Percentiles rank a stretch among this genome's conserved stretches.
These are phyloP conservation scores for Penicillium pulvis DNA, from an alignment of 495 filamentous ascomycete species.

Conservation along the genomic window DNA sequence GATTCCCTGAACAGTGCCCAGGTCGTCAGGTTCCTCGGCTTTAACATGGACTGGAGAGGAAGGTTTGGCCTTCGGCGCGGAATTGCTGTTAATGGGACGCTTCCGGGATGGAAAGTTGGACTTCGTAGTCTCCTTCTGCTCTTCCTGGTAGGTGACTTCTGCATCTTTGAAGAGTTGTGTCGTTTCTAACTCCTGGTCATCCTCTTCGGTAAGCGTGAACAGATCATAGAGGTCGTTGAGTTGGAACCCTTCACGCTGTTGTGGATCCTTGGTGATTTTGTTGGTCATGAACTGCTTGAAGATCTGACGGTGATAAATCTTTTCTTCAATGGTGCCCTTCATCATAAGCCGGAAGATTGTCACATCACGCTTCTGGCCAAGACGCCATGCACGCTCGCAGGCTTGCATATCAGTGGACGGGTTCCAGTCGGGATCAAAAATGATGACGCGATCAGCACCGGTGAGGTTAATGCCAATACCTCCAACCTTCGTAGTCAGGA, in stretches of 20 bases:
- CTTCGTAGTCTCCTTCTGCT: conserved; percentile 14
- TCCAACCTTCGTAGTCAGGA: conserved; percentile 93
- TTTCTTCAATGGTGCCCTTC: conserved; percentile 97
- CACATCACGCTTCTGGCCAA: conserved; percentile 92
- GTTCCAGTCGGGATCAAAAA: conserved; percentile 98
- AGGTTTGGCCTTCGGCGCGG: background rate
- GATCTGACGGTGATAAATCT: conserved; percentile 97
- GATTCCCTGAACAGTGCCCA: conserved; percentile 58
- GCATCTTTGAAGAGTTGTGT: conserved; percentile 80
- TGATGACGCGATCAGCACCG: conserved; percentile 92
- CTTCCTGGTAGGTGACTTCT: conserved; percentile 63
- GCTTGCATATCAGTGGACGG: conserved; percentile 92
- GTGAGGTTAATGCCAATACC: conserved; percentile 93
- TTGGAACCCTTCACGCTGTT: conserved; percentile 83
- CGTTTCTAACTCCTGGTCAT: conserved; percentile 77
- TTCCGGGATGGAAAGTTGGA: conserved; percentile 1
- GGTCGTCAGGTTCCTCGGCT: conserved; percentile 27
- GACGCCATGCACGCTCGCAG: conserved; percentile 92
- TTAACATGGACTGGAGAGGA: conserved; percentile 18
- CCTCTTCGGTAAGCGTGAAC: conserved; percentile 74
- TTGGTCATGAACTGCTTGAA: conserved; percentile 96
- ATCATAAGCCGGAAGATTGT: conserved; percentile 95
- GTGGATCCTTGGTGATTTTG: conserved; percentile 91
- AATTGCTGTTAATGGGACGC: conserved; percentile 14
- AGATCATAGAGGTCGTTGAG: conserved; percentile 86